Percentiles rank a stretch among this genome's conserved stretches.
Evolutionary conservation across 176 grass and related monocot species (phyloP).

Genomic region (Zizania latifolia): DNA sequence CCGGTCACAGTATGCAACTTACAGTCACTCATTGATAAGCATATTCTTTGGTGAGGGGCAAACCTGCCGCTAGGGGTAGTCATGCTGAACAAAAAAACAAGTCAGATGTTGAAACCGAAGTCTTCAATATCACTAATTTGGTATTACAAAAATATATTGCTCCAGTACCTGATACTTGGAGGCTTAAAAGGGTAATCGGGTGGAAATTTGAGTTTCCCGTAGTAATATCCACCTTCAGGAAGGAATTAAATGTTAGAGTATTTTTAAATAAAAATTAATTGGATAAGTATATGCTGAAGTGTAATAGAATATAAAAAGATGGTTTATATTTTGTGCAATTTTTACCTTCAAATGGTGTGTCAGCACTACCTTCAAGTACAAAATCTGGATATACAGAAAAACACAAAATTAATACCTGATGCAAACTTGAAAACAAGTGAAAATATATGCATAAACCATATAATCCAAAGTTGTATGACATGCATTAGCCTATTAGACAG

Average conservation of each 20-base stretch:
- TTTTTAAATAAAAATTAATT: background rate
- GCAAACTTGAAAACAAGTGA: background rate
- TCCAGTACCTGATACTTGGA: conserved; percentile 81
- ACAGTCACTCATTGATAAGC: conserved; percentile 99
- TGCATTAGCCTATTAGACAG: background rate
- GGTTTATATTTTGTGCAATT: background rate
- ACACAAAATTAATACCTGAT: background rate
- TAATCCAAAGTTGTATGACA: background rate
- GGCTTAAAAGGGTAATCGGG: conserved; percentile 94
- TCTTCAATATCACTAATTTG: background rate
- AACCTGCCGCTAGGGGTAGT: conserved; percentile 92
- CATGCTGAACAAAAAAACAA: conserved; percentile 62
- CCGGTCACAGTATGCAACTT: conserved; percentile 22
- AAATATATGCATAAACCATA: background rate
- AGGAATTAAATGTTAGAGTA: background rate
- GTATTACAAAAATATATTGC: background rate
- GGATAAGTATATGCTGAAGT: background rate
- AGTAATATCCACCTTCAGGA: conserved; percentile 85
- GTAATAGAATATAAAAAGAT: background rate
- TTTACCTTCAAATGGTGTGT: conserved; percentile 94
- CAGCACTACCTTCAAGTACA: conserved; percentile 96
- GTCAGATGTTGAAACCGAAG: conserved; percentile 26
- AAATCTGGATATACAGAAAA: conserved; percentile 60
- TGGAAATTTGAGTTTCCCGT: conserved; percentile 98
- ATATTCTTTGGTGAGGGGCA: conserved; percentile 86